These are phyloP conservation scores for Corynespora cassiicola DNA, from an alignment of 2,329 filamentous ascomycete species.

Conservation along the genomic window DNA sequence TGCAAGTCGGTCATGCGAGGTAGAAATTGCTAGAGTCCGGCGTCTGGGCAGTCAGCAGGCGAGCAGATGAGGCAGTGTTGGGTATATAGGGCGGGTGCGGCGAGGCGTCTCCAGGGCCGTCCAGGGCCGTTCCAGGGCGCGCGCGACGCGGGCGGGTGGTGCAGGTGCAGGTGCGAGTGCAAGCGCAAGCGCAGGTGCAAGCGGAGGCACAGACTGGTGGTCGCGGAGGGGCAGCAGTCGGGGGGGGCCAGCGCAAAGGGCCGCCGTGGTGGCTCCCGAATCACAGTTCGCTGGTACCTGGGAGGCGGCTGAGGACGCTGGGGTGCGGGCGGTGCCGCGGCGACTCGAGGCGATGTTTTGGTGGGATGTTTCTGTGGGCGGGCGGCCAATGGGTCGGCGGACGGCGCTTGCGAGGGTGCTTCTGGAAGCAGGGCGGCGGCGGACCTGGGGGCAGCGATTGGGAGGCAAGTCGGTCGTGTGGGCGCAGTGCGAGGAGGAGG, in stretches of 20 bases:
- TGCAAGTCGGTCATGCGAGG: slow-evolving; percentile 43
- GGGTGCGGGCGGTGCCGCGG: slow-evolving; percentile 15
- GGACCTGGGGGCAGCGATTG: slow-evolving; percentile 27
- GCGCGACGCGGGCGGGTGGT: slow-evolving; percentile 16
- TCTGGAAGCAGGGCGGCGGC: slow-evolving; percentile 25
- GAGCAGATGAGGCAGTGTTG: slow-evolving; percentile 3
- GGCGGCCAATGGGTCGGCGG: slow-evolving; percentile 34
- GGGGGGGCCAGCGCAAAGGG: slow-evolving; percentile 29
- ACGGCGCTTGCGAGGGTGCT: slow-evolving; percentile 29
- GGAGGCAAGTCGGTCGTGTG: slow-evolving; percentile 19
- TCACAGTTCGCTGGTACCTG: slow-evolving; percentile 29
- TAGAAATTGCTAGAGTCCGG: slow-evolving; percentile 13
- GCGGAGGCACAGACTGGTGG: slow-evolving; percentile 11
- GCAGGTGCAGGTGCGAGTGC: slow-evolving; percentile 9
- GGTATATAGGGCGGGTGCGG: slow-evolving; percentile 2
- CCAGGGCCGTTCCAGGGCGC: slow-evolving; percentile 8
- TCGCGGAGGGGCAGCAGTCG: slow-evolving; percentile 3
- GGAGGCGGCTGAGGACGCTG: slow-evolving; percentile 25
- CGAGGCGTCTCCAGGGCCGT: too few relatives aligned
- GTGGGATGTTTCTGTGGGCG: slow-evolving; percentile 21
- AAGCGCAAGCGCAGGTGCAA: slow-evolving; percentile 14
- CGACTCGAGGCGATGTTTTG: slow-evolving; percentile 27
- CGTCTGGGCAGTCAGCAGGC: slow-evolving; percentile 27
- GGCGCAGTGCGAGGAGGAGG: slow-evolving; percentile 23
- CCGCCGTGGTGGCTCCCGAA: slow-evolving; percentile 28